These are phyloP conservation scores for Thymus quinquecostatus DNA, from an alignment of 257 asterid genomes.

Conservation along the genomic window DNA sequence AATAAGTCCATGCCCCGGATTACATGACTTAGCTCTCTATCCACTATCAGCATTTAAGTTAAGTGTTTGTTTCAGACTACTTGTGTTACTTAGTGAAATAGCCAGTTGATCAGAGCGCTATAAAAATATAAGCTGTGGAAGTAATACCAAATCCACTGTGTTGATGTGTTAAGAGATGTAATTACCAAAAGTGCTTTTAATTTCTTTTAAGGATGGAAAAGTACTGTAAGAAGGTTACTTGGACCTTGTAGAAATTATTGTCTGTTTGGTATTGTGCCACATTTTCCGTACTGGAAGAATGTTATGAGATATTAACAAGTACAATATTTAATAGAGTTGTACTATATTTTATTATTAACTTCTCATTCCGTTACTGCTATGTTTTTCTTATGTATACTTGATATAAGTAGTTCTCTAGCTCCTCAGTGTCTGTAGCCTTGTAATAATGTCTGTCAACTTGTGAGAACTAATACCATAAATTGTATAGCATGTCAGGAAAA, in stretches of 20 bases:
- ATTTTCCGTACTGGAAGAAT: background rate
- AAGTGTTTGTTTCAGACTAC: background rate
- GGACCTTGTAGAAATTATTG: background rate
- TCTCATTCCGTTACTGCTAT: background rate
- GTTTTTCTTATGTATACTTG: conserved; percentile 11
- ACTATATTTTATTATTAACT: background rate
- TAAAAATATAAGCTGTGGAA: background rate
- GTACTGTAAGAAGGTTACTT: background rate
- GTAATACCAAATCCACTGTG: background rate
- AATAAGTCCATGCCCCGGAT: background rate
- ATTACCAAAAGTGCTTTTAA: background rate
- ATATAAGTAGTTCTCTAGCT: conserved; percentile 5
- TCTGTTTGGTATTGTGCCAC: background rate
- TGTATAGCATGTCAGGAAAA: background rate
- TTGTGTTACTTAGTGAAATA: conserved; percentile 1
- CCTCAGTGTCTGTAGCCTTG: conserved; percentile 21
- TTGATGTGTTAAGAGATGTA: too few species aligned
- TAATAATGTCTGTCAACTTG: conserved; percentile 24
- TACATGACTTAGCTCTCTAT: background rate
- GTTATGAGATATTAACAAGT: conserved; percentile 14
- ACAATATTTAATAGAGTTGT: background rate
- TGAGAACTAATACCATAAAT: conserved; percentile 1
- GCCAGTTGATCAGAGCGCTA: background rate
- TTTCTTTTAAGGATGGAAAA: conserved; percentile 10
- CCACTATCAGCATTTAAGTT: background rate